Percentiles rank a stretch among this genome's conserved stretches.
phyloP scores from a whole-genome alignment of 306 rosid genomes.

The Trifolium dubium region DNA sequence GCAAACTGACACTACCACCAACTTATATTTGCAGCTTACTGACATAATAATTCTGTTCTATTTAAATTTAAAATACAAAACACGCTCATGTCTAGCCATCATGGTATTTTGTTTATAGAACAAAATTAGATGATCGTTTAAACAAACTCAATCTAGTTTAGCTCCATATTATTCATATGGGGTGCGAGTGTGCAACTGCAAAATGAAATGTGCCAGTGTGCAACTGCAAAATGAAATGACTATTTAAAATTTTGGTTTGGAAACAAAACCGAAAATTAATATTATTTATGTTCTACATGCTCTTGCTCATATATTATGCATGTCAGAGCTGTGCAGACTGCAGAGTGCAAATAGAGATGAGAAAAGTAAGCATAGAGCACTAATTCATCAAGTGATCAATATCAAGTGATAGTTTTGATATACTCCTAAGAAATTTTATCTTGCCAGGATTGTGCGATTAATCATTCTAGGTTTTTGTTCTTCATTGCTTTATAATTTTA shows the following conservation, averaged over 20 bases:
- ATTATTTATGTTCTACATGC: background rate
- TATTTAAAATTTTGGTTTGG: constrained; percentile 4
- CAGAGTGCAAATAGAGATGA: background rate
- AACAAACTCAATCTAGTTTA: constrained; percentile 25
- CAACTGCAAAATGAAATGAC: constrained; percentile 16
- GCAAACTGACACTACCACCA: constrained; percentile 9
- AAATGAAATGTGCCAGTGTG: constrained; percentile 2
- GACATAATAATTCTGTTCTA: background rate
- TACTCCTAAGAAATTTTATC: background rate
- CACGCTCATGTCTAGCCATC: background rate
- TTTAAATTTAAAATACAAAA: constrained; percentile 25
- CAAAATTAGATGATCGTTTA: constrained; percentile 17
- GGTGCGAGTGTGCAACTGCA: constrained; percentile 8
- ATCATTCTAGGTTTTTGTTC: constrained; percentile 23
- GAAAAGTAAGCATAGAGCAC: constrained; percentile 14
- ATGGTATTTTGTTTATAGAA: constrained; percentile 22
- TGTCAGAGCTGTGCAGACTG: background rate
- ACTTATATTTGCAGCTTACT: constrained; percentile 19
- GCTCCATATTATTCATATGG: constrained; percentile 27
- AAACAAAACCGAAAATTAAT: constrained; percentile 6
- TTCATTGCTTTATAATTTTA: background rate
- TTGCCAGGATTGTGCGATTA: constrained; percentile 4
- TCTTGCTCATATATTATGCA: constrained; percentile 20
- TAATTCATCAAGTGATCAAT: constrained; percentile 20
- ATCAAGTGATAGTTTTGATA: background rate